phyloP scores from a whole-genome alignment of 2,329 filamentous ascomycete genomes.

The Diaporthe sp. region DNA sequence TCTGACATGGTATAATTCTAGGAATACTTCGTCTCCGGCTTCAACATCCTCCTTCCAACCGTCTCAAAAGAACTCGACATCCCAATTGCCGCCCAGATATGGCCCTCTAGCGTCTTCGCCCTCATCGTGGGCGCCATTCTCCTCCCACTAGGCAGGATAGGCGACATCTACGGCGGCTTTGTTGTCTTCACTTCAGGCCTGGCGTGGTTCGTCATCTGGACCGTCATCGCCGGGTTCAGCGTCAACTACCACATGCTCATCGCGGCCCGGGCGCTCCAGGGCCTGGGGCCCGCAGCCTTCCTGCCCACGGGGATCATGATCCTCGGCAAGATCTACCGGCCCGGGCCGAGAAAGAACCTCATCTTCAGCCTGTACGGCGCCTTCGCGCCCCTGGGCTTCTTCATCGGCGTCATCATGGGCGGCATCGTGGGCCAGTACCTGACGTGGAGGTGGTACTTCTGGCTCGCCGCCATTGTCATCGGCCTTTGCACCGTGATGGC shows the following conservation, averaged over 20 bases:
- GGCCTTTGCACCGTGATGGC: slow-evolving; percentile 62
- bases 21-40: slow-evolving; percentile 85
- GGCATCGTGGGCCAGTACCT: slow-evolving; percentile 72
- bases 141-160: slow-evolving; percentile 72
- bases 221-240: slow-evolving; percentile 78
- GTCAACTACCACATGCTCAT: slow-evolving; percentile 78
- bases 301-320: slow-evolving; percentile 78
- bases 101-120: slow-evolving; percentile 74
- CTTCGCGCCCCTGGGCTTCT: slow-evolving; percentile 70
- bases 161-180: slow-evolving; percentile 74
- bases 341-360: slow-evolving; percentile 78
- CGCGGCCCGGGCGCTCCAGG: slow-evolving; percentile 79
- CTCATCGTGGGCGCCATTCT: slow-evolving; percentile 68
- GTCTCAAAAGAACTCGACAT: slow-evolving; percentile 74
- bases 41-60: slow-evolving; percentile 78
- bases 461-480: slow-evolving; percentile 64
- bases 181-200: slow-evolving; percentile 71
- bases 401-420: slow-evolving; percentile 75
- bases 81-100: slow-evolving; percentile 69
- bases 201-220: slow-evolving; percentile 77
- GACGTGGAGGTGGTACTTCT: slow-evolving; percentile 79
- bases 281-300: slow-evolving; percentile 79
- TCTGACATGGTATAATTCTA: slow-evolving; percentile 44
- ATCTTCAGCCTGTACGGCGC: slow-evolving; percentile 72
- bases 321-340: slow-evolving; percentile 75